Base-by-base conservation (phyloP, 345 rosid species). In the Gossypium bickii region DNA sequence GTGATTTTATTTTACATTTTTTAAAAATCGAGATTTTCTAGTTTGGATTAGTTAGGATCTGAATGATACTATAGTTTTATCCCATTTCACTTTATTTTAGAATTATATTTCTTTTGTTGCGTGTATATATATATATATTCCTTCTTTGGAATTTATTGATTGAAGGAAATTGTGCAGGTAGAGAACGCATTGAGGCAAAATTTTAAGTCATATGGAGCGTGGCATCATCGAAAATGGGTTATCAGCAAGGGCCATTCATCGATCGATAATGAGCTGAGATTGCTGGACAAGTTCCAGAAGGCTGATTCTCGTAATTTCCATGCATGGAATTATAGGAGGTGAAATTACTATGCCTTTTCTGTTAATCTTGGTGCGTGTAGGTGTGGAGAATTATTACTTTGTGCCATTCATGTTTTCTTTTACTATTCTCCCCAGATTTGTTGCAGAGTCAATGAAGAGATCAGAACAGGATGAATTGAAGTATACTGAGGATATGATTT, bases 201-300 rank as follows among this genome's bases (percentile, higher is more conserved):
- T 78, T 85, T 82, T 61, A 95, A 91, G 86, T 91, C 99, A 0
- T 93, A 95, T 67, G 96, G 97, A 62, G 97, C 96, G 0, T 95
- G 99, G 98, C 85, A 92, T 87, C 99, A 93, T 77, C 90, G 99
- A 11, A 95, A 86, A 83, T 95, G 98, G 98, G 88, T 91, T 77
- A 63, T 94, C 67, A 80, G 88, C 80, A 87, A 87, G 81, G 95
- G 94, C 3, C 90, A 87, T 83, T 90, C 97, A 3, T 95, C 94
- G 1, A 34, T 83, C 24, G 89, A 81, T 66, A 78, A 85, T 17
- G 99, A 95, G 56, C 69, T 93, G 74, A 72, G 17, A 75, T 92
- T 93, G 76, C 64, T 95, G 82, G 88, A 89, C 71, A 77, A 83
- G 77, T 88, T 91, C 18, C 94, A 90, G 74, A 80, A 56, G 72